phyloP scores from a whole-genome alignment of 768 basidiomycete genomes.

The Mycena metata region DNA sequence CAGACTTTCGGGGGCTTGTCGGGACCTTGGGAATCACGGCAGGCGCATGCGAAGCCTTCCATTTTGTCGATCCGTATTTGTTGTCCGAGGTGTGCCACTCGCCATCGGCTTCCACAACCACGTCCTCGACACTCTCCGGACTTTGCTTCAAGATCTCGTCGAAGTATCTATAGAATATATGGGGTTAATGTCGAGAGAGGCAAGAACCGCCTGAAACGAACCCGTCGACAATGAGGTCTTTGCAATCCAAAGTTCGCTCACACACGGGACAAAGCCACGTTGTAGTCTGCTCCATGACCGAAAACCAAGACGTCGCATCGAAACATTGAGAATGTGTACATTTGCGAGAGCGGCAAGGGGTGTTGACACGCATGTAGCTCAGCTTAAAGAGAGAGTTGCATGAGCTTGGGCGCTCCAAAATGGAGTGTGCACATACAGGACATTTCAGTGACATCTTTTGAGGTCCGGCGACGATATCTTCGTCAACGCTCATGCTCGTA shows the following conservation, averaged over 20 bases:
- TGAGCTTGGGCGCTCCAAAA: neutral
- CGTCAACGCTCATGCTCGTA: constrained; percentile 74
- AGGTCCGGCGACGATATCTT: constrained; percentile 92
- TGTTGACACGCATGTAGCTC: constrained; percentile 86
- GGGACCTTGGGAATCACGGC: constrained; percentile 38
- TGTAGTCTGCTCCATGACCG: constrained; percentile 96
- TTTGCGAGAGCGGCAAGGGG: constrained; percentile 86
- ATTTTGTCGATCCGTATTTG: constrained; percentile 81
- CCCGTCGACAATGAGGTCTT: constrained; percentile 95
- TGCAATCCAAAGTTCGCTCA: constrained; percentile 79
- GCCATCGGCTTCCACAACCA: constrained; percentile 93
- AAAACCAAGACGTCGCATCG: constrained; percentile 94
- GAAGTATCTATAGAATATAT: constrained; percentile 74
- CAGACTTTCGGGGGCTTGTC: constrained; percentile 52
- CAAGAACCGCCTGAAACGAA: constrained; percentile 49
- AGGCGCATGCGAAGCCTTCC: constrained; percentile 72
- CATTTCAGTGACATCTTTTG: constrained; percentile 94
- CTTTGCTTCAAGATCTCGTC: constrained; percentile 85
- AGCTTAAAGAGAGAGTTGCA: constrained; percentile 62
- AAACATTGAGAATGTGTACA: constrained; percentile 97
- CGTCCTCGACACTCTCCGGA: constrained; percentile 88
- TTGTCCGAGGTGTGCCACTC: constrained; percentile 96
- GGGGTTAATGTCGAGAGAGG: constrained; percentile 11
- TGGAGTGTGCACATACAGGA: constrained; percentile 71
- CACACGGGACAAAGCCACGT: constrained; percentile 97